These are phyloP conservation scores for Elasticomyces elasticus DNA, from an alignment of 495 filamentous ascomycete species.

Conservation along the genomic window DNA sequence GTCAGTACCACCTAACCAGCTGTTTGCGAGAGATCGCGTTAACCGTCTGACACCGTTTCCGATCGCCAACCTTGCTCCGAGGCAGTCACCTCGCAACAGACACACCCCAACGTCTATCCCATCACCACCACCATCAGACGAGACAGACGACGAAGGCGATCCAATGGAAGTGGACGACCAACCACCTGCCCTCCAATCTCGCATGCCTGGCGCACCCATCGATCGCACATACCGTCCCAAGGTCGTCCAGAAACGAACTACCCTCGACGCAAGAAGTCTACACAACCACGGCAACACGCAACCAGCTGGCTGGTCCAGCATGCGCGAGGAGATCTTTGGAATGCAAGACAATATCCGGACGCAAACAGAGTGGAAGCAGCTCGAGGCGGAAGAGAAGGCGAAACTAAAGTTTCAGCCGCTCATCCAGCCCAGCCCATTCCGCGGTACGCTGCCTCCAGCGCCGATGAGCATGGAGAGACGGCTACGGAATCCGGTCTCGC, in stretches of 20 bases:
- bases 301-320: conserved; percentile 8
- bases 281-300: conserved; percentile 11
- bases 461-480: conserved; percentile 21
- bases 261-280: not conserved
- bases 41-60: conserved; percentile 16
- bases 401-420: conserved; percentile 17
- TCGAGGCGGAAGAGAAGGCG: conserved; percentile 1
- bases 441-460: conserved; percentile 14
- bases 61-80: conserved; percentile 15
- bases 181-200: not conserved
- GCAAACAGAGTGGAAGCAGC: not conserved
- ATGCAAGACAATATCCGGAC: conserved; percentile 3
- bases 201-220: conserved; percentile 5
- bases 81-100: not conserved
- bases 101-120: not conserved
- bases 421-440: conserved; percentile 10
- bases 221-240: not conserved
- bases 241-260: not conserved
- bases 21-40: conserved; percentile 10
- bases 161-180: conserved; percentile 14
- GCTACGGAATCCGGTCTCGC: conserved; percentile 50
- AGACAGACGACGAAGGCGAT: conserved; percentile 13
- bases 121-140: conserved; percentile 7
- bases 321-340: conserved; percentile 16
- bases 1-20: conserved; percentile 12